Evolutionary conservation across 1,284 basidiomycete species (phyloP), one percentile per base, ranked within the genome.

Genomic region (Papiliotrema terrestris): DNA sequence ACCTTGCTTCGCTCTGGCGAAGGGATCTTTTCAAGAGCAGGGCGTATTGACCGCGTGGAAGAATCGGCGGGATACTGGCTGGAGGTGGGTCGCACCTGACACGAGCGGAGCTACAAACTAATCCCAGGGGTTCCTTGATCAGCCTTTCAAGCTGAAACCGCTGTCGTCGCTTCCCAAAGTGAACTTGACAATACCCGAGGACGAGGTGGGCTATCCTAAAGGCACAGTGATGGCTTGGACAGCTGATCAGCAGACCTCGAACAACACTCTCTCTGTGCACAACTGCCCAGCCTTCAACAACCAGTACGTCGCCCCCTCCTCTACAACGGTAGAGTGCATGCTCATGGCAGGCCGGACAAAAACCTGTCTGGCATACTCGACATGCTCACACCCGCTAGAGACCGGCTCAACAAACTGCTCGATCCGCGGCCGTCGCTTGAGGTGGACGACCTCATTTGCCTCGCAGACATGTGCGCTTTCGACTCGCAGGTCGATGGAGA

Each of bases 401-500:
- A 55, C 35, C 53, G 84, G n/a, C 77, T 91, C 45, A 89, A 90
- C 66, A 52, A 71, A 2, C 19, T 65, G 75, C 60, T 68, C 11
- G 63, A 51, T 11, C 83, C 85, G 0, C 83, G 83, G 9, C 83
- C 87, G 2, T 80, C 83, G 37, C 74, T 93, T 22, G 80, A 78
- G 0, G 68, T 80, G 37, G 59, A 66, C 2, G 87, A 94, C 63
- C 77, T 84, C 0, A 77, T 82, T 47, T 82, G 79, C 58, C 73
- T 93, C 36, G 84, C 89, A 65, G 80, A 83, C 2, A 78, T 93
- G 45, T 93, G 91, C 70, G 81, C 88, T 0, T 91, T 90, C 69
- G 87, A 90, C 56, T 84, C 83, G 6, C 80, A 75, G 23, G 64
- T 61, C 15, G 51, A 49, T 8, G 82, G 80, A 1, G 50, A 52